Evolutionary conservation across 2,329 filamentous ascomycete species (phyloP), one percentile per base, ranked within the genome.

Genomic region (Fusarium mangiferae): DNA sequence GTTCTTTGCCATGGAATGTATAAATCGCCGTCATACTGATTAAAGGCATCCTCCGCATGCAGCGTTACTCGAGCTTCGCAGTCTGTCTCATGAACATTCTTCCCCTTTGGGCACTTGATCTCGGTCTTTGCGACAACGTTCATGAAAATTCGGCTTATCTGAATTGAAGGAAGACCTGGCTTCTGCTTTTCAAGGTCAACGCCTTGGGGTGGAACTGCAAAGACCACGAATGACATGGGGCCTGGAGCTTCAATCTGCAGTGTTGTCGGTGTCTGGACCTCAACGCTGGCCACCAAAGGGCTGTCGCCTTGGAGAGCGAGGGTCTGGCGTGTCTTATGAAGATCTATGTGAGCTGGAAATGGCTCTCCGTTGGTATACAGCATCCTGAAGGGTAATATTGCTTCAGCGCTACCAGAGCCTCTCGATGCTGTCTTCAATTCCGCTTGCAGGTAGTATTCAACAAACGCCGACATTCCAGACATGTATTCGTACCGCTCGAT

Each of bases 391-490:
- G 58, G 46, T 1, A 42, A 0, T 20, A 56, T 56, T 12, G 58
- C 36, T 41, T 55, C 58, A 14, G 11, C 18, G 1, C 10, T 26
- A 3, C 15, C 15, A 61, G 58, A 28, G 5, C 36, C 58, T 22
- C 48, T 30, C 2, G 36, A 56, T 1, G 8, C 6, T 18, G 36
- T 55, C 9, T 55, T 30, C 26, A 61, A 22, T 6, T 61, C 58
- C 18, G 58, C 36, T 10, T 61, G 36, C 7, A 56, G 1, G 22
- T 36, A 61, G 15, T 56, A 61, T 11, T 61, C 58, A 9, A 61
- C 58, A 4, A 56, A 61, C 1, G 58, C 58, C 11, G 58, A 61
- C 58, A 61, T 61, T 5, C 58, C 58, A 10, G 58, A 56, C 58
- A 61, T 61, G 13, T 56, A 61, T 8, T 61, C 58, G 20, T 61